Evolutionary conservation across 2,329 filamentous ascomycete genomes (phyloP), one percentile per base, ranked within the genome.

Genomic region (Cryphonectria japonica): DNA sequence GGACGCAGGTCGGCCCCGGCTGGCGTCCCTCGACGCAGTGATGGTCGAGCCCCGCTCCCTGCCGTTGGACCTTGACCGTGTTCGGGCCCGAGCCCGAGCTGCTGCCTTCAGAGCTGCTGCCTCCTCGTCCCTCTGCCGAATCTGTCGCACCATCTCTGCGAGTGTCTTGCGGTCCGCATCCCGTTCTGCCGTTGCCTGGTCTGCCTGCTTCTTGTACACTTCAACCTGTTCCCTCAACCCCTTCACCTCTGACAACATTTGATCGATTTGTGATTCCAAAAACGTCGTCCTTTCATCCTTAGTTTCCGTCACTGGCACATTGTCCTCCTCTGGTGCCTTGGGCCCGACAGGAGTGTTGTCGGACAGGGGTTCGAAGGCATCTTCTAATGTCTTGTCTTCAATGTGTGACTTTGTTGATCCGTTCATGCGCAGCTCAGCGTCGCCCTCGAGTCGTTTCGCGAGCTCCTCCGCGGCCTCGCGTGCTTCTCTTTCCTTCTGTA

Each of bases 121-220:
- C 74, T 88, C 88, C 75, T 90, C 89, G 75, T 94, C 90, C 4
- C 78, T 76, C 76, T 85, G 86, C 68, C 94, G 89, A 69, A 98
- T 92, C 75, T 92, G 91, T 76, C 93, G 86, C 16, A 98, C 91
- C 93, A 98, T 96, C 78, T 97, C 93, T 0, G 92, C 91, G 61
- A 99, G 82, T 1, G 91, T 92, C 79, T 92, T 91, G 69, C 92
- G 90, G 68, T 91, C 89, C 59, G 88, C 85, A 69, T 91, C 89
- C 62, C 91, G 88, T 76, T 97, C 94, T 11, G 87, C 83, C 79
- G 98, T 95, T 3, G 94, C 95, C 71, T 84, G 87, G 79, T 97
- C 92, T 11, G 94, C 94, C 41, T 93, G 90, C 69, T 88, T 84
- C 76, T 91, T 91, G 83, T 93, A 97, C 8, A 86, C 83, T 68